Evolutionary conservation across 768 basidiomycete species (phyloP), one percentile per base, ranked within the genome.

Genomic region (Megacollybia marginata): DNA sequence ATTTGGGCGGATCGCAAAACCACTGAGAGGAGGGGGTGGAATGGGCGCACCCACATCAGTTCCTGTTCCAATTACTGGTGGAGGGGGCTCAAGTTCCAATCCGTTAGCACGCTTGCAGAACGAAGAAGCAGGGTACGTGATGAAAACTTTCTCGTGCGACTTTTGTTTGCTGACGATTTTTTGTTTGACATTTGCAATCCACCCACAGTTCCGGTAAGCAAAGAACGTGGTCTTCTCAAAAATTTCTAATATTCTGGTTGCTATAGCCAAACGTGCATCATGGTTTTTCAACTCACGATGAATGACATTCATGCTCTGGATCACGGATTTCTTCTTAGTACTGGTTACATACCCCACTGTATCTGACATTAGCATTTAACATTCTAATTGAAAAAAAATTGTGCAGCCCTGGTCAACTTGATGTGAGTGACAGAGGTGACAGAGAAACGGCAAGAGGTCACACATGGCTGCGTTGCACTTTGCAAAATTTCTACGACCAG

Each of bases 1-100:
- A 65, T 92, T 94, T 69, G 93, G 94, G 40, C 82, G 95, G 36
- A 97, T 99, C 54, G 95, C 95, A 33, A 98, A 98, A 69, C 96
- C 96, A 23, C 71, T 99, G 49, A 79, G 95, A 56, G 96, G 95
- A 12, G 94, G 95, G 40, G 92, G 92, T 50, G 72, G 71, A 35
- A 69, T 71, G 16, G 66, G 68, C 44, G 58, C 69, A 34, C 59
- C 76, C 18, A 65, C 64, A 42, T 61, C 70, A 38, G 59, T 68
- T 45, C 69, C 77, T 54, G 59, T 68, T 40, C 59, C 76, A 50
- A 66, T 72, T 48, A 54, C 68, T 49, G 65, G 72, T 33, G 68
- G 72, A 31, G 67, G 69, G n/a, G 66, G 76, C 44, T 72, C 78
- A 28, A 28, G 6, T 28, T 72, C 76, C 47, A 89, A 81, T 64